Conservation (phyloP, 129 eudicot species). For the Chrysanthemum makinoi region DNA sequence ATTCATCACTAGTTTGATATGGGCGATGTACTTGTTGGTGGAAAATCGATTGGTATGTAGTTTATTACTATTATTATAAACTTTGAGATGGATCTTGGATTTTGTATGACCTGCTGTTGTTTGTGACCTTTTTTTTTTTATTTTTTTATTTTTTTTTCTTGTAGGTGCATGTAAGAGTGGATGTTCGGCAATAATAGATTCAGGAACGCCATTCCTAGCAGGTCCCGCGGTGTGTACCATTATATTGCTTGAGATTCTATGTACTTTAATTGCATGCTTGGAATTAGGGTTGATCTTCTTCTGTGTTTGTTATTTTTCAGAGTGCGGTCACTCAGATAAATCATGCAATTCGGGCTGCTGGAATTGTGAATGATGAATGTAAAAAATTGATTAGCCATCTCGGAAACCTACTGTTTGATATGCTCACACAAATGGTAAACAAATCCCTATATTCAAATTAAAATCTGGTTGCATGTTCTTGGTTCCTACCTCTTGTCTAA, state of each 20-base stretch:
- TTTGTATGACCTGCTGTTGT: not conserved
- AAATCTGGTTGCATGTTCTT: not conserved
- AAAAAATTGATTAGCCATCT: slow-evolving; percentile 39
- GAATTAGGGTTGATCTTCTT: not conserved
- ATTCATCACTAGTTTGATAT: slow-evolving; percentile 41
- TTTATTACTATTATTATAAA: not conserved
- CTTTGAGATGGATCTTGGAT: not conserved
- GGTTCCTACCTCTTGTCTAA: not conserved
- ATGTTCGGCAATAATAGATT: slow-evolving; percentile 78
- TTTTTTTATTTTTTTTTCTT: too few species aligned
- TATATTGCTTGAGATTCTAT: not conserved
- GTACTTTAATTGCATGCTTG: too few species aligned
- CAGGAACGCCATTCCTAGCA: slow-evolving; percentile 78
- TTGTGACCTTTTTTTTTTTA: not conserved
- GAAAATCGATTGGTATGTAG: slow-evolving; percentile 48
- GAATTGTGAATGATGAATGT: slow-evolving; percentile 55
- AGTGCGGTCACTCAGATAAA: not conserved
- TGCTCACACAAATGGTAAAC: slow-evolving; percentile 53
- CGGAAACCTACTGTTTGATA: slow-evolving; percentile 43
- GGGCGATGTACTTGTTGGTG: slow-evolving; percentile 64
- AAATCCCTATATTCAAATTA: not conserved
- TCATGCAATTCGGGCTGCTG: slow-evolving; percentile 50
- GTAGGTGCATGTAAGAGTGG: slow-evolving; percentile 44
- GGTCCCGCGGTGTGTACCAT: slow-evolving; percentile 64
- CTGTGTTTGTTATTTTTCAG: slow-evolving; percentile 9